phyloP scores from a whole-genome alignment of 345 rosid species.

The Heritiera fomes region DNA sequence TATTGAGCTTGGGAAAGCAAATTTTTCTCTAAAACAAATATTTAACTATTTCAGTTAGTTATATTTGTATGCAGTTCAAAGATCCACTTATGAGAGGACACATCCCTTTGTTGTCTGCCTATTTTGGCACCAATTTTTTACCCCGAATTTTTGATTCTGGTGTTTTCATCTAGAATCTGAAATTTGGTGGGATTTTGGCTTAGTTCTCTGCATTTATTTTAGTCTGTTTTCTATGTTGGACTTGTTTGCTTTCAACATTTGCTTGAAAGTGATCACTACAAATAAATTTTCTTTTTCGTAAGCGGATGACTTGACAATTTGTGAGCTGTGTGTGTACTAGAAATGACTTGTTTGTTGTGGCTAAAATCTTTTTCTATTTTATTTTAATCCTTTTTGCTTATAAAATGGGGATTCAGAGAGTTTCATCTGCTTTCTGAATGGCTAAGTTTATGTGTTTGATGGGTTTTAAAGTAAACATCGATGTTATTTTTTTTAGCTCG shows the following conservation, averaged over 20 bases:
- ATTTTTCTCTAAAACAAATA: not conserved
- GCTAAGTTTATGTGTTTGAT: not conserved
- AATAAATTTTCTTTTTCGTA: constrained; percentile 2
- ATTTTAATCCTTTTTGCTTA: not conserved
- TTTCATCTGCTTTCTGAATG: not conserved
- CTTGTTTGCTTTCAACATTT: not conserved
- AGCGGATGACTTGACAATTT: not conserved
- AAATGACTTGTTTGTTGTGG: not conserved
- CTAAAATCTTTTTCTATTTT: no score
- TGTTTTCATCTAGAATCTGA: not conserved
- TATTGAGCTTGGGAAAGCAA: not conserved
- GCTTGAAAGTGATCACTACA: not conserved
- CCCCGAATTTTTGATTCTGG: not conserved
- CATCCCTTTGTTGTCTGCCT: not conserved
- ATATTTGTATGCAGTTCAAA: constrained; percentile 1
- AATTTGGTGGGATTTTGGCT: not conserved
- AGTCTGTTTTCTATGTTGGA: constrained; percentile 4
- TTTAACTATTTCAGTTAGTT: not conserved
- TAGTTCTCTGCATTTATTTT: not conserved
- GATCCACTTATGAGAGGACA: not conserved
- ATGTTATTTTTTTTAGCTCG: constrained; percentile 1
- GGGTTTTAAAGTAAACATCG: not conserved
- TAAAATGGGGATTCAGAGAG: not conserved
- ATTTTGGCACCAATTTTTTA: not conserved
- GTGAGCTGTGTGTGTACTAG: not conserved